A percentile compares a stretch with the other conserved stretches of the same genome.
phyloP scores from a whole-genome alignment of 169 alveolate genomes.

The Cryptosporidium tyzzeri region DNA sequence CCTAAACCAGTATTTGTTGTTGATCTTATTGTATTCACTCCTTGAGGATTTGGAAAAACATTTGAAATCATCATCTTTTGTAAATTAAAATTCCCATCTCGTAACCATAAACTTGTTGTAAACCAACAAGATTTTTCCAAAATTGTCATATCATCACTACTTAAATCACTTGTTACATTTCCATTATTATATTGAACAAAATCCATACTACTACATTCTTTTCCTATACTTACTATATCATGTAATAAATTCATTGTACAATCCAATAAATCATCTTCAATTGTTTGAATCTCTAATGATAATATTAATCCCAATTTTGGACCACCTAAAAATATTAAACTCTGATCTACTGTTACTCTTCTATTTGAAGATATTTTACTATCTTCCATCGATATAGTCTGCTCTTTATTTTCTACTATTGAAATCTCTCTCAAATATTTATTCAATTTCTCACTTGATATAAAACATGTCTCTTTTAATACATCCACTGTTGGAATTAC shows the following conservation, averaged over 20 bases:
- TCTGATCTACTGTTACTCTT: neutral
- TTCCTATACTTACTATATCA: slow-evolving; percentile 9
- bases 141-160: neutral
- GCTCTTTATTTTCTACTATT: neutral
- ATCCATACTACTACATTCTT: neutral
- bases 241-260: slow-evolving; percentile 23
- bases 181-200: neutral
- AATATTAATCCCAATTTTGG: slow-evolving; percentile 64
- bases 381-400: neutral
- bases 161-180: slow-evolving; percentile 8
- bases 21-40: neutral
- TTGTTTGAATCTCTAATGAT: slow-evolving; percentile 39
- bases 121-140: slow-evolving; percentile 52
- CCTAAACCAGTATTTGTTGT: neutral
- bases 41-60: slow-evolving; percentile 14
- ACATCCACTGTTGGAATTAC: slow-evolving; percentile 67
- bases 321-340: slow-evolving; percentile 55
- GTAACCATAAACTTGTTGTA: slow-evolving; percentile 62
- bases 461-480: slow-evolving; percentile 62
- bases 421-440: neutral
- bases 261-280: slow-evolving; percentile 11
- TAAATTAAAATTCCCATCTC: neutral
- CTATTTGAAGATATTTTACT: neutral
- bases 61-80: neutral
- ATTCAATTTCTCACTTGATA: slow-evolving; percentile 46